Base-by-base conservation (phyloP, 352 stramenopile genomes). In the Phytophthora citricola region DNA sequence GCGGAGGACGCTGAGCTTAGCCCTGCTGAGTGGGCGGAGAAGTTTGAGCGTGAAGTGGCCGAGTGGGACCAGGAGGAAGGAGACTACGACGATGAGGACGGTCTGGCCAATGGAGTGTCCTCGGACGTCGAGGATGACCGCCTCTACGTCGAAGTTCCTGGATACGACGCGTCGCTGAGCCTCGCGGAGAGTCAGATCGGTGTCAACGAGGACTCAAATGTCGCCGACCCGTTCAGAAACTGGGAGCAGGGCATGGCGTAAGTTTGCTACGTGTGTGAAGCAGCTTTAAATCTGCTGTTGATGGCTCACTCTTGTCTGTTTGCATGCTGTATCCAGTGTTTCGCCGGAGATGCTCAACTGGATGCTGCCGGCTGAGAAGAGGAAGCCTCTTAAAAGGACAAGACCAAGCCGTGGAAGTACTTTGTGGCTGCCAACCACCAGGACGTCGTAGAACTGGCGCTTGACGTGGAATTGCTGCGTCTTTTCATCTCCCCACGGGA, bases 401-500 rank as follows among this genome's bases (percentile, higher is more conserved):
- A 75, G 51, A 71, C 78, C 43, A 93, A 93, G 74, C 85, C 85
- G 32, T 88, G 79, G 78, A 91, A 93, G 76, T 91, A 91, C 72
- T 90, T 90, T 65, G 81, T 90, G 26, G 74, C 80, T 45, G 82
- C 81, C 46, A 87, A 91, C 68, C 85, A 93, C 73, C 63, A 70
- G 31, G 87, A 94, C 56, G 66, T 87, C 6, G 87, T 94, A 29
- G 87, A 94, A 56, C 63, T 94, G 32, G 86, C 86, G 4, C 63
- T 94, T 70, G 86, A 94, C 47, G 81, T 90, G 15, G 84, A 94
- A 9, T 68, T 94, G 38, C 76, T 94, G 32, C 87, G 87, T 40
- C 62, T 94, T 43, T 94, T 94, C 69, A 89, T 94, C 64, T 91
- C 84, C 38, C 87, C 17, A 92, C 80, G n/a, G 87, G 87, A 53